Conservation (phyloP, 2,329 filamentous ascomycete genomes). For the Colletotrichum lentis region DNA sequence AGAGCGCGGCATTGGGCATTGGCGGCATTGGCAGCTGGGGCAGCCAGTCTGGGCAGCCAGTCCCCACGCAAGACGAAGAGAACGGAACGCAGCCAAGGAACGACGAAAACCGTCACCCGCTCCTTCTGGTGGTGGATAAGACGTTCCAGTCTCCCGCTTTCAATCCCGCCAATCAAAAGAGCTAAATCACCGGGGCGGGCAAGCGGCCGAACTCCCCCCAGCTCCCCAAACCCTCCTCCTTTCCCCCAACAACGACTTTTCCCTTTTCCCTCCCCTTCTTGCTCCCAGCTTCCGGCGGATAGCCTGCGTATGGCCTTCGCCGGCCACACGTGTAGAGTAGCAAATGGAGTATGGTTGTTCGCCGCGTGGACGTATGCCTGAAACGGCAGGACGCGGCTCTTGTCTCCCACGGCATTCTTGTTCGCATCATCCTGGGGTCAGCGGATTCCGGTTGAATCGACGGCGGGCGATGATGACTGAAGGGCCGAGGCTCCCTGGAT, state of each 20-base stretch:
- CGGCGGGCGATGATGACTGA: neutral
- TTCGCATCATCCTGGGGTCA: neutral
- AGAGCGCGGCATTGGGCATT: neutral
- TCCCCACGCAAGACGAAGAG: too few relatives aligned
- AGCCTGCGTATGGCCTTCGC: neutral
- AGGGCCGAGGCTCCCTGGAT: neutral
- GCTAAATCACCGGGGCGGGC: too few relatives aligned
- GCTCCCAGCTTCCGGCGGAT: neutral
- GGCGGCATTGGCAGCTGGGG: neutral
- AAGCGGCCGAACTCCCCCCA: too few relatives aligned
- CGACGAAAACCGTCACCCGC: too few relatives aligned
- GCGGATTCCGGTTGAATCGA: neutral
- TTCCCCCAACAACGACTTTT: neutral
- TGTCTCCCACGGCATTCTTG: neutral
- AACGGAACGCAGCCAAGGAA: too few relatives aligned
- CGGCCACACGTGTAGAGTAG: slow-evolving; percentile 20
- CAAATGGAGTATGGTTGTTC: slow-evolving; percentile 8
- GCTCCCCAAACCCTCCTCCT: too few relatives aligned
- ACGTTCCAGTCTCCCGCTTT: too few relatives aligned
- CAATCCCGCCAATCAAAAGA: too few relatives aligned
- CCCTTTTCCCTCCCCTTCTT: neutral
- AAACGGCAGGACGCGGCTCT: neutral
- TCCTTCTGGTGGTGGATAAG: too few relatives aligned
- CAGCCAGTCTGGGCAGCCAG: too few relatives aligned
- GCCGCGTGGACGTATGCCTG: too few relatives aligned